These are phyloP conservation scores for Phytophthora pisi DNA, from an alignment of 352 stramenopile species.

Conservation along the genomic window DNA sequence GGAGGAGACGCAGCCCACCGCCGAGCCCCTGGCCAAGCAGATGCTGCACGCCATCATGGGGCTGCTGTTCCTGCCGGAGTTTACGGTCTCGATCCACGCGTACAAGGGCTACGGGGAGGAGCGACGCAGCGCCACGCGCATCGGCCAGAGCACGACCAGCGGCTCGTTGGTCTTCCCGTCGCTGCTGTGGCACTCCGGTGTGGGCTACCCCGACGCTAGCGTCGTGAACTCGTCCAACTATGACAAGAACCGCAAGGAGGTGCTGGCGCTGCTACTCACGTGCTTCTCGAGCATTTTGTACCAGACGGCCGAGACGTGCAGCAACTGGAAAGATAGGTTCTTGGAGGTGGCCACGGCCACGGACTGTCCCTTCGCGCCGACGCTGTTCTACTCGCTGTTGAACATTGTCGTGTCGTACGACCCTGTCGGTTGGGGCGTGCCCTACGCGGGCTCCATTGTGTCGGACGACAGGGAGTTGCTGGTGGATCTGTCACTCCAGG, in stretches of 20 bases:
- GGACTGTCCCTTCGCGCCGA: conserved; percentile 93
- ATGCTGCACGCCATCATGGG: conserved; percentile 89
- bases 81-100: conserved; percentile 84
- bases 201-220: conserved; percentile 81
- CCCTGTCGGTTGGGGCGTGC: conserved; percentile 89
- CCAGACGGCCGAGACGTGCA: conserved; percentile 92
- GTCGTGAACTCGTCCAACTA: conserved; percentile 71
- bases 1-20: conserved; percentile 15
- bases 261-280: conserved; percentile 94
- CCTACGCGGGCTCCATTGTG: conserved; percentile 90
- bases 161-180: conserved; percentile 70
- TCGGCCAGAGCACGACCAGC: conserved; percentile 39
- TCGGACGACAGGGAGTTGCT: conserved; percentile 89
- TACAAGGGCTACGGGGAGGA: conserved; percentile 86
- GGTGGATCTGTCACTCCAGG: conserved; percentile 92
- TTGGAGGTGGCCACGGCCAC: conserved; percentile 88
- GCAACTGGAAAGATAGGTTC: conserved; percentile 91
- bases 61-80: conserved; percentile 85
- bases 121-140: conserved; percentile 66
- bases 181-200: conserved; percentile 79
- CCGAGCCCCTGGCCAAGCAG: conserved; percentile 65
- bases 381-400: conserved; percentile 96
- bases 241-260: conserved; percentile 96
- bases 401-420: conserved; percentile 96
- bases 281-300: conserved; percentile 97